Percentiles rank a stretch among this genome's conserved stretches.
phyloP scores from a whole-genome alignment of 805 yeast species.

The Hanseniaspora nectarophila region DNA sequence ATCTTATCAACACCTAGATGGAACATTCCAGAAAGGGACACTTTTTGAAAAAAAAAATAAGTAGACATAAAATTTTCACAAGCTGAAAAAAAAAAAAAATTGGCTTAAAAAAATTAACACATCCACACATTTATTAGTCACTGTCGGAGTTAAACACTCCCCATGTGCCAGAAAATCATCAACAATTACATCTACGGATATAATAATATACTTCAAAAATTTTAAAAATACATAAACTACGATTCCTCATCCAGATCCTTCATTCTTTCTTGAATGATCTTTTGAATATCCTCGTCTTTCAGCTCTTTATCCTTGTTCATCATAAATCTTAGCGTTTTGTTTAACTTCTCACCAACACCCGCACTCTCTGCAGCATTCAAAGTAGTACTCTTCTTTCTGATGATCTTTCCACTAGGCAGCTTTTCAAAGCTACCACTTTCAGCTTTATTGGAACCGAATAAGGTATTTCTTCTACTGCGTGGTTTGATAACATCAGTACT shows the following conservation, averaged over 20 bases:
- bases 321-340: conserved; percentile 32
- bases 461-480: conserved; percentile 13
- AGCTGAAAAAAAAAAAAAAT: too few species aligned
- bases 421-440: conserved; percentile 47
- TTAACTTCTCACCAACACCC: conserved; percentile 20
- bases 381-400: conserved; percentile 28
- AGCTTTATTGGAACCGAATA: too few species aligned
- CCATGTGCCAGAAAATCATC: too few species aligned
- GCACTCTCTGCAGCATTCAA: conserved; percentile 21
- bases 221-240: not conserved
- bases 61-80: too few species aligned
- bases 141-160: too few species aligned
- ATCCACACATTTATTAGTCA: too few species aligned
- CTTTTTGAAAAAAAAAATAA: too few species aligned
- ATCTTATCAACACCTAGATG: too few species aligned
- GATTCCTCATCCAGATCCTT: conserved; percentile 28
- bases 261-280: conserved; percentile 42
- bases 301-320: conserved; percentile 18
- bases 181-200: too few species aligned
- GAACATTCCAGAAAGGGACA: too few species aligned
- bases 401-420: conserved; percentile 62
- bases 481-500: conserved; percentile 4
- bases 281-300: conserved; percentile 38
- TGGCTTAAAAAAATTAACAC: too few species aligned
- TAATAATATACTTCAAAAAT: not conserved